Evolutionary conservation across 2,329 filamentous ascomycete genomes (phyloP), one percentile per base, ranked within the genome.

Genomic region (Golovinomyces cichoracearum): DNA sequence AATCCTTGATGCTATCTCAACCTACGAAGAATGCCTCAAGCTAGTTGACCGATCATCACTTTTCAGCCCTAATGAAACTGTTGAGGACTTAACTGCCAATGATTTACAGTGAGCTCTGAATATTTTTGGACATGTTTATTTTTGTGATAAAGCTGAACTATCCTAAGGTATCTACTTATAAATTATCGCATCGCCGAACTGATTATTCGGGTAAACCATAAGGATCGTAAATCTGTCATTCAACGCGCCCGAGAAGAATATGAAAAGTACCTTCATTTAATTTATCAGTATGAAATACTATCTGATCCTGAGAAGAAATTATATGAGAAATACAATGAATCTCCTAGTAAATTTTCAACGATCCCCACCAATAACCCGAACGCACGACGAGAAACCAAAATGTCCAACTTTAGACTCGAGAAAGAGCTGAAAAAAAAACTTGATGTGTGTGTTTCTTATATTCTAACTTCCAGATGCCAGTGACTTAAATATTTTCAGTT

Each of bases 41-140:
- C 73, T 82, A 49, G 74, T 83, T 53, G 68, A 74, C 54, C 70
- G 75, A 51, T 68, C 90, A 23, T 79, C 82, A 0, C 68, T 98
- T 48, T 95, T 95, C 71, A 93, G 84, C 56, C 70, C 77, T 31
- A 98, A 98, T 63, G 90, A 98, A 63, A 72, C 74, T 0, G 64
- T 88, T 35, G 90, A 98, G 52, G 90, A 98, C 64, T 67, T 94
- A 27, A 69, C 82, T 13, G 92, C 88, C 1, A 70, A 72, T n/a
- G 79, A 93, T 58, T 66, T 98, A 27, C 83, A 84, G 65, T 93
- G 1, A 31, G 33, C 6, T 27, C 13, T 10, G 4, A 31, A 26
- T 40, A 37, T 9, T 25, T 15, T 13, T 3, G 7, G 33, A 19
- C 13, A 21, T 46, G 23, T 22, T 17, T 19, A 21, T 41, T 42